Evolutionary conservation across 192 early-diverging fungal genomes (phyloP), one percentile per base, ranked within the genome.

Genomic region (Phlyctochytrium bullatum): DNA sequence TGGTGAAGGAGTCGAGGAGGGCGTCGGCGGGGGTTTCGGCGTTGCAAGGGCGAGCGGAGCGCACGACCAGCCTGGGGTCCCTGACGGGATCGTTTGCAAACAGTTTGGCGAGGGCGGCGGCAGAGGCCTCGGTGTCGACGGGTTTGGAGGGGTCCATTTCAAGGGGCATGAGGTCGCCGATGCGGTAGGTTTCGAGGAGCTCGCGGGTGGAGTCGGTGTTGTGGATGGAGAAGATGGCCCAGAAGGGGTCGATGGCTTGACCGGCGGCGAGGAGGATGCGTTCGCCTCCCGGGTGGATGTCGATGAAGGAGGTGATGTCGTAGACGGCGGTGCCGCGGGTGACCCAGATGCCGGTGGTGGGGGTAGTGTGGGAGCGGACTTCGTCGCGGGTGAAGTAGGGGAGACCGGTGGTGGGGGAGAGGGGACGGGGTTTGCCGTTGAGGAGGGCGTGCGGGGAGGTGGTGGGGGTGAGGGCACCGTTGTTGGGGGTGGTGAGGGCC

Each of bases 1-100:
- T 96, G 36, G 93, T 83, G 69, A 84, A 85, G 52, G 78, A 68
- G 51, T 89, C 79, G 12, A 88, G 74, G 6, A 92, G 79, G 52
- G 72, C 75, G 20, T 82, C 74, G 6, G 84, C 77, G 2, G 82
- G 78, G 2, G 89, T 86, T 62, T 96, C 94, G 25, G 94, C 94
- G 63, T 96, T 97, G 73, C 92, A 94, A 0, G 94, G 94, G 52
- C 76, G 73, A 32, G 84, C 78, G 58, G 86, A 81, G 6, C 86
- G 86, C 1, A 90, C 81, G 2, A 90, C 77, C 52, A 93, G 81
- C 29, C 67, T 59, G 23, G 85, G 81, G 50, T 83, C 68, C 28
- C 90, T 83, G 59, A 79, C 76, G 6, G 94, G 94, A 60, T 96
- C 94, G 71, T 92, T 86, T 0, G 67, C 69, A 68, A 83, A 83